phyloP scores from a whole-genome alignment of 1,139 yeast genomes.

The Blastobotrys aristatus region DNA sequence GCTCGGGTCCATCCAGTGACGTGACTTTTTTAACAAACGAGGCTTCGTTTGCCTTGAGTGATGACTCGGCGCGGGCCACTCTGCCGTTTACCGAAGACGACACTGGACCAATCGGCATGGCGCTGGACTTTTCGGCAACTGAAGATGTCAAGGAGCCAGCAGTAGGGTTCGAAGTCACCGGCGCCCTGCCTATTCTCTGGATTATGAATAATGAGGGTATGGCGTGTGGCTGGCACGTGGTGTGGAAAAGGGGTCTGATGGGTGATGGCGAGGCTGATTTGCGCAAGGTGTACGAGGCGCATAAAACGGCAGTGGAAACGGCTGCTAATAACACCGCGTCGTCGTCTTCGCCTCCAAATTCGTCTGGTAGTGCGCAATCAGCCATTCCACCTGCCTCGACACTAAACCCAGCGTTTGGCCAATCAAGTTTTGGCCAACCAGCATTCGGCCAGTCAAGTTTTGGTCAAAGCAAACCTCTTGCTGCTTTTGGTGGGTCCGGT shows the following conservation, averaged over 20 bases:
- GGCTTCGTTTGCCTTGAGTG: constrained; percentile 42
- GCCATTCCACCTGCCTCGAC: not conserved
- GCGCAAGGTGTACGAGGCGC: constrained; percentile 4
- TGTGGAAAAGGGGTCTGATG: constrained; percentile 24
- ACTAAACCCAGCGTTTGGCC: constrained; percentile 14
- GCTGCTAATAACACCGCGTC: not conserved
- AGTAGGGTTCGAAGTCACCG: constrained; percentile 48
- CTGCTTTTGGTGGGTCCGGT: not conserved
- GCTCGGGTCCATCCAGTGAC: constrained; percentile 63
- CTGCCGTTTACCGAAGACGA: constrained; percentile 70
- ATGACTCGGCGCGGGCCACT: constrained; percentile 66
- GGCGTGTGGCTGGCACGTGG: constrained; percentile 60
- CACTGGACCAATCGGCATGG: constrained; percentile 65
- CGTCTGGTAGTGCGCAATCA: not conserved
- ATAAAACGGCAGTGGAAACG: not conserved
- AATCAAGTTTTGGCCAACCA: constrained; percentile 10
- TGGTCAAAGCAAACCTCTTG: not conserved
- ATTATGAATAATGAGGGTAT: constrained; percentile 59
- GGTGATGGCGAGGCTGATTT: constrained; percentile 2
- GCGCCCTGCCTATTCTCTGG: constrained; percentile 60
- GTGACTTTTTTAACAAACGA: constrained; percentile 41
- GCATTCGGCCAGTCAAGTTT: constrained; percentile 1
- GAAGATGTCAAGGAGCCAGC: constrained; percentile 50
- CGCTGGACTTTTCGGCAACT: constrained; percentile 49
- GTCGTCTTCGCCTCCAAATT: not conserved